Evolutionary conservation across 345 rosid genomes (phyloP), one percentile per base, ranked within the genome.

Genomic region (Angophora floribunda): DNA sequence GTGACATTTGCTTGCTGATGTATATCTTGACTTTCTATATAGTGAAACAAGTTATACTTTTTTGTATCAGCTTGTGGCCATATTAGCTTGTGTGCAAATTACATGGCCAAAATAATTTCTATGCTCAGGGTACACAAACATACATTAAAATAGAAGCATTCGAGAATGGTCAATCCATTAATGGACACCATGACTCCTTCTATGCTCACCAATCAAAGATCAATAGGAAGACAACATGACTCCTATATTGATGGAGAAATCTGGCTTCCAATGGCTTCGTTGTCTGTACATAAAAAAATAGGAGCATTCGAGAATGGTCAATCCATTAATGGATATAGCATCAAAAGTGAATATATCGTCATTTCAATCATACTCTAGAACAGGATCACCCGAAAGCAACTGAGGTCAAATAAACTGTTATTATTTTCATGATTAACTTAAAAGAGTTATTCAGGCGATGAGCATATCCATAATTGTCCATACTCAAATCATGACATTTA

Each of bases 381-480:
- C 1, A 2, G 4, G 16, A 28, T 14, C 0, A 0, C 3, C 6
- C 4, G 30, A n/a, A 61, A 61, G 70, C 32, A 52, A 52, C 5
- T 6, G 41, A 36, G 41, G 41, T 36, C 41, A 36, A 4, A 36
- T 2, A 36, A 36, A 36, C 4, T 36, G 2, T 36, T 4, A 2
- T 52, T 52, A 13, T 51, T 15, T 51, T 51, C 12, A 13, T 13
- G 53, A 6, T 13, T 14, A 52, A 52, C 15, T 63, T n/a, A n/a
- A 2, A 63, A n/a, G 1, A 36, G n/a, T 63, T 28, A n/a, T 63
- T n/a, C 19, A 13, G 1, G 9, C 3, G 36, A 63, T 63, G 6
- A 63, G 9, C 5, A 63, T 63, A 28, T 63, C n/a, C 36, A n/a
- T 6, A 63, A 0, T 2, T 7, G 7, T 63, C 30, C 14, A 63